Evolutionary conservation across 2,329 filamentous ascomycete genomes (phyloP).

Genomic region (Verticillium isaacii): DNA sequence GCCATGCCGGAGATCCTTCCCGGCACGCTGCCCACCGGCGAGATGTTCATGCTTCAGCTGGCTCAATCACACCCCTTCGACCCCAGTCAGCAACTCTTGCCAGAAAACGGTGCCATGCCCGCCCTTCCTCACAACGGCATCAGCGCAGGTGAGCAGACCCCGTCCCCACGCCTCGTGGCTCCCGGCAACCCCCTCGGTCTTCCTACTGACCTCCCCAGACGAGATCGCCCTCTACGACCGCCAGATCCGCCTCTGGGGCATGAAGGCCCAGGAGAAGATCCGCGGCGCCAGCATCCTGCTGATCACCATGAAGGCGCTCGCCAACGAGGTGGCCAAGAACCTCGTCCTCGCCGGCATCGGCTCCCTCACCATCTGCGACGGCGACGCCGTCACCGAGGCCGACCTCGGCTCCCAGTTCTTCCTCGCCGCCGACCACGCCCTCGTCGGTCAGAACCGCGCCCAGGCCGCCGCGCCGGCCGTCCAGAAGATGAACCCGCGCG

Average conservation of each 20-base stretch:
- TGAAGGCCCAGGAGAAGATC: constrained; percentile 90
- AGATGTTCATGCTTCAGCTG: constrained; percentile 13
- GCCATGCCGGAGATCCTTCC: constrained; percentile 12
- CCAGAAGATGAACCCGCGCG: constrained; percentile 83
- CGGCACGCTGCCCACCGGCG: constrained; percentile 10
- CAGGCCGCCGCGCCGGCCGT: constrained; percentile 74
- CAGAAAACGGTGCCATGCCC: constrained; percentile 11
- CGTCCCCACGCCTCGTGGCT: not conserved
- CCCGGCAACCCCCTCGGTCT: not conserved
- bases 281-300: constrained; percentile 86
- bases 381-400: constrained; percentile 66
- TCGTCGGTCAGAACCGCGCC: constrained; percentile 79
- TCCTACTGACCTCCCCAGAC: constrained; percentile 46
- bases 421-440: constrained; percentile 57
- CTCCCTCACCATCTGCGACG: constrained; percentile 83
- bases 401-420: constrained; percentile 85
- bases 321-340: constrained; percentile 91
- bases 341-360: constrained; percentile 90
- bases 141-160: constrained; percentile 20
- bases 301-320: constrained; percentile 80
- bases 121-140: constrained; percentile 16
- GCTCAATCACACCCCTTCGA: constrained; percentile 1
- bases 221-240: constrained; percentile 97
- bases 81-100: constrained; percentile 4
- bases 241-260: constrained; percentile 95